Evolutionary conservation across 148 eudicot genomes (phyloP).

Genomic region (Dianthus caryophyllus): DNA sequence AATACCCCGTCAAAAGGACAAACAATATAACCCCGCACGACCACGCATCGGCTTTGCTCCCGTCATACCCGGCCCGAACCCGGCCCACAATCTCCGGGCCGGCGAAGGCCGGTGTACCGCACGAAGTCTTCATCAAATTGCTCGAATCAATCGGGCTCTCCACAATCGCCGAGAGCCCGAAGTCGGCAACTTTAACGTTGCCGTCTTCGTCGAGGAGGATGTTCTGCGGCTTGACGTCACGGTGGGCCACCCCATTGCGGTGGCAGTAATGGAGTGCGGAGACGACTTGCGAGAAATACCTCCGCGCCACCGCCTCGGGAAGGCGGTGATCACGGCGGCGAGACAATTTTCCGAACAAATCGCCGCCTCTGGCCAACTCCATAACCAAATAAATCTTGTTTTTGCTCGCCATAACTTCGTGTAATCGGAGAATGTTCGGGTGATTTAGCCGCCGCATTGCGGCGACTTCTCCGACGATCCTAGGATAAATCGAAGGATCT

Average conservation of each 20-base stretch:
- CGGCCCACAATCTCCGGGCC: slow-evolving; percentile 58
- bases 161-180: slow-evolving; percentile 66
- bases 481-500: slow-evolving; percentile 45
- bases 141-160: not conserved
- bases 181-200: slow-evolving; percentile 51
- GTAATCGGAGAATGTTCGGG: slow-evolving; percentile 57
- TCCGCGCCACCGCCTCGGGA: slow-evolving; percentile 45
- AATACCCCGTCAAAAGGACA: slow-evolving; percentile 45
- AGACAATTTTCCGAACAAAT: slow-evolving; percentile 42
- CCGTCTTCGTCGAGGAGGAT: slow-evolving; percentile 51
- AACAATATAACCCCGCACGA: slow-evolving; percentile 73
- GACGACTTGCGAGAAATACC: slow-evolving; percentile 51
- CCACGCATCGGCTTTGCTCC: slow-evolving; percentile 76
- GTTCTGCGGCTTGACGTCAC: slow-evolving; percentile 81
- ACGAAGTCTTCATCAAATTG: slow-evolving; percentile 52
- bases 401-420: slow-evolving; percentile 72
- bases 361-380: slow-evolving; percentile 76
- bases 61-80: slow-evolving; percentile 48
- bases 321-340: slow-evolving; percentile 42
- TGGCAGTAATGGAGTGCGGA: slow-evolving; percentile 70
- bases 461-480: slow-evolving; percentile 51
- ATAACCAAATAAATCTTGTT: slow-evolving; percentile 67
- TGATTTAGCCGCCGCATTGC: slow-evolving; percentile 79
- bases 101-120: slow-evolving; percentile 62
- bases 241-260: slow-evolving; percentile 58